A percentile compares a stretch with the other conserved stretches of the same genome.
Evolutionary conservation across 176 grass and related monocot species (phyloP).

Genomic region (Carex cristatella): DNA sequence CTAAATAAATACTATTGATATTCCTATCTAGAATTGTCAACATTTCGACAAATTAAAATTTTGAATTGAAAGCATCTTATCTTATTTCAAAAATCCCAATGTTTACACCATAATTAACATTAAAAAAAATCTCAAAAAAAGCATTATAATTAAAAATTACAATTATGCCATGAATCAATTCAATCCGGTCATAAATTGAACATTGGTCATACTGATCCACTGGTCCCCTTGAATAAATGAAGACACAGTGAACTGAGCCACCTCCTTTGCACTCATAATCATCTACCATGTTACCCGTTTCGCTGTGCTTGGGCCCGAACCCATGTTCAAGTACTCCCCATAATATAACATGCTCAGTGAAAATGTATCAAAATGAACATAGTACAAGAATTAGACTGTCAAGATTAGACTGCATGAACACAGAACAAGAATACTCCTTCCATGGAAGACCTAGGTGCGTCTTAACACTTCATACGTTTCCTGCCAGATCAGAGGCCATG

Average conservation of each 20-base stretch:
- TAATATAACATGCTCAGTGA: constrained; percentile 76
- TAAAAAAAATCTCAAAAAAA: neutral
- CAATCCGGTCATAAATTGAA: constrained; percentile 52
- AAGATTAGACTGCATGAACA: too few relatives aligned
- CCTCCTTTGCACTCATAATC: too few relatives aligned
- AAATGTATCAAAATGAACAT: constrained; percentile 52
- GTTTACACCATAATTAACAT: neutral
- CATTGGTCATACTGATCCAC: constrained; percentile 46
- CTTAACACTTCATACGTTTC: too few relatives aligned
- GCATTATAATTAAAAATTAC: neutral
- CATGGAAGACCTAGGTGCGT: too few relatives aligned
- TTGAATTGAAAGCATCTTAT: neutral
- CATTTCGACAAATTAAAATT: neutral
- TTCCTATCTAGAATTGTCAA: neutral
- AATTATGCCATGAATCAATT: neutral
- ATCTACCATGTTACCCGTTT: constrained; percentile 45
- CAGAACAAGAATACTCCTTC: too few relatives aligned
- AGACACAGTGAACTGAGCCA: constrained; percentile 44
- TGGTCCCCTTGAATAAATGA: constrained; percentile 67
- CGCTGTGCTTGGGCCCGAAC: constrained; percentile 33
- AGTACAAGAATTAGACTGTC: constrained; percentile 61
- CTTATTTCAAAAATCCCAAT: neutral
- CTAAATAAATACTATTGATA: neutral
- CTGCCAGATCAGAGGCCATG: too few relatives aligned
- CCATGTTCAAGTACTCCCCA: constrained; percentile 63